Evolutionary conservation across 2,329 filamentous ascomycete species (phyloP).

Genomic region (Aspergillus alliaceus): DNA sequence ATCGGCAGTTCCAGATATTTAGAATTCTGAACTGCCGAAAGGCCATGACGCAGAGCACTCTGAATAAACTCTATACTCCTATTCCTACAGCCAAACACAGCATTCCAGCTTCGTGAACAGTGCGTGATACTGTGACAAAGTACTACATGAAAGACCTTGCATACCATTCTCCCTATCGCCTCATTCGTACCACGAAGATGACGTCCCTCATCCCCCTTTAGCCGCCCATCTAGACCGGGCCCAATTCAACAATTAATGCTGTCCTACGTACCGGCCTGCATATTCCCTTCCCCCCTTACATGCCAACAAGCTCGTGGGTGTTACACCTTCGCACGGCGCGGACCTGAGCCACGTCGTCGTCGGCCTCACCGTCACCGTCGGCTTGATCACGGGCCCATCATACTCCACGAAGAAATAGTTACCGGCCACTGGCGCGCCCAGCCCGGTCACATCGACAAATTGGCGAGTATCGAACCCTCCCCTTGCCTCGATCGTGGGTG

Average conservation of each 20-base stretch:
- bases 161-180: not conserved
- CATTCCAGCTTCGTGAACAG: too few relatives aligned
- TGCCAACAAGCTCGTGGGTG: constrained; percentile 3
- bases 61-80: too few relatives aligned
- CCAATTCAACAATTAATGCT: too few relatives aligned
- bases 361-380: constrained; percentile 5
- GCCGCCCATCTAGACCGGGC: not conserved
- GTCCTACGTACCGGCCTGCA: constrained; percentile 13
- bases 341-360: constrained; percentile 22
- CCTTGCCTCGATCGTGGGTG: constrained; percentile 22
- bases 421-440: constrained; percentile 33
- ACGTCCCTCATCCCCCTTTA: not conserved
- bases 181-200: not conserved
- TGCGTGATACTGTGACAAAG: not conserved
- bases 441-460: constrained; percentile 34
- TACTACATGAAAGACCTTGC: not conserved
- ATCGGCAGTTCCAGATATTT: not conserved
- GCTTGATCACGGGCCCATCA: constrained; percentile 10
- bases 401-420: constrained; percentile 43
- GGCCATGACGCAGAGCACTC: constrained; percentile 4
- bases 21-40: not conserved
- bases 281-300: constrained; percentile 7
- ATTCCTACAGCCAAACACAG: not conserved
- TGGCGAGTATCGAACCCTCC: constrained; percentile 34
- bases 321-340: constrained; percentile 11